phyloP scores from a whole-genome alignment of 108 stramenopile genomes.

The Discostella stelligeroides region DNA sequence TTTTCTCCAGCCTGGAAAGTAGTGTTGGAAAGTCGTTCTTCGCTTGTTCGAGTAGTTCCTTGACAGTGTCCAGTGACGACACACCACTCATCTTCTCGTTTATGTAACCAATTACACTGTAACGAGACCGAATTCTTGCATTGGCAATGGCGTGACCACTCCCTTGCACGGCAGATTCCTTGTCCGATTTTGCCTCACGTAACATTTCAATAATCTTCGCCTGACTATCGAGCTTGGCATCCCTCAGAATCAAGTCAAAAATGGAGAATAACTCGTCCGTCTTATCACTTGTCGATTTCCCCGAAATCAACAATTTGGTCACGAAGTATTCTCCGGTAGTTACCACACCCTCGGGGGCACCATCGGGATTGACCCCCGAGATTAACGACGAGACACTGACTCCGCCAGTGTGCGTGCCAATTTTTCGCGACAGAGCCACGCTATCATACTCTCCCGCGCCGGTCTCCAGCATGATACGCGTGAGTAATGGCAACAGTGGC shows the following conservation, averaged over 20 bases:
- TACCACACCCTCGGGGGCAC: slow-evolving; percentile 51
- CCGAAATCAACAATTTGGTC: slow-evolving; percentile 75
- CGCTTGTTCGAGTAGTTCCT: slow-evolving; percentile 81
- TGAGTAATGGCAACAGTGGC: slow-evolving; percentile 88
- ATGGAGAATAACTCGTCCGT: slow-evolving; percentile 84
- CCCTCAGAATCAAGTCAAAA: slow-evolving; percentile 86
- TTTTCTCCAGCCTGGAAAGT: slow-evolving; percentile 80
- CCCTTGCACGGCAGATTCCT: slow-evolving; percentile 75
- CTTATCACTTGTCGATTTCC: slow-evolving; percentile 91
- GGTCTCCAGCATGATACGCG: slow-evolving; percentile 88
- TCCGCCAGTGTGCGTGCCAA: slow-evolving; percentile 91
- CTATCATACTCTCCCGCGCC: slow-evolving; percentile 90
- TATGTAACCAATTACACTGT: slow-evolving; percentile 88
- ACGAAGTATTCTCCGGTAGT: slow-evolving; percentile 71
- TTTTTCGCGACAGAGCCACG: slow-evolving; percentile 78
- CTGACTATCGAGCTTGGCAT: slow-evolving; percentile 87
- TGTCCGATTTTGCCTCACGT: slow-evolving; percentile 76
- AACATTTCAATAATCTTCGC: slow-evolving; percentile 92
- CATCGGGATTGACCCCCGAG: slow-evolving; percentile 70
- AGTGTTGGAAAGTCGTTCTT: slow-evolving; percentile 94
- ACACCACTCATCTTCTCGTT: slow-evolving; percentile 92
- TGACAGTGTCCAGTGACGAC: slow-evolving; percentile 78
- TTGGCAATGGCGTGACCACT: slow-evolving; percentile 89
- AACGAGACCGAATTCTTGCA: slow-evolving; percentile 75
- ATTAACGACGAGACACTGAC: slow-evolving; percentile 66